Conservation (phyloP, 495 filamentous ascomycete genomes). For the Schizothecium vesticola region DNA sequence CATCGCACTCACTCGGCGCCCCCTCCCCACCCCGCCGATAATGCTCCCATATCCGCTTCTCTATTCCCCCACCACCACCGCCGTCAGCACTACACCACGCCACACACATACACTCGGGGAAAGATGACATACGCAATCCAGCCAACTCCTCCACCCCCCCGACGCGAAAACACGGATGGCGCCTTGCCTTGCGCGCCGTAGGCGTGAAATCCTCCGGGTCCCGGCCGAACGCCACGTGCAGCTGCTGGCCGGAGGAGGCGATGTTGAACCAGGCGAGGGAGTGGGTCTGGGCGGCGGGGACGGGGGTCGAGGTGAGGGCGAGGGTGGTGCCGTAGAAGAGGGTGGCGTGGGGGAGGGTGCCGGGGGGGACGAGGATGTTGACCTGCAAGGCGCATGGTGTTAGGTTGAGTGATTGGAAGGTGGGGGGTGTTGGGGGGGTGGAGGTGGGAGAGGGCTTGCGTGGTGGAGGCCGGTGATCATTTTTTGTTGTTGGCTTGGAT, state of each 20-base stretch:
- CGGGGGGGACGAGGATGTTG: slow-evolving; percentile 53
- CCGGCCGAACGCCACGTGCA: slow-evolving; percentile 50
- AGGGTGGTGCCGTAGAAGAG: slow-evolving; percentile 55
- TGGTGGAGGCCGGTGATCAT: slow-evolving; percentile 59
- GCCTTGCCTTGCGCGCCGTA: slow-evolving; percentile 22
- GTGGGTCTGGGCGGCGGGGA: slow-evolving; percentile 46
- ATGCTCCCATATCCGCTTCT: slow-evolving; percentile 51
- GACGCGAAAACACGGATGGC: slow-evolving; percentile 57
- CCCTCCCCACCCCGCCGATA: slow-evolving; percentile 41
- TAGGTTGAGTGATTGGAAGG: no score
- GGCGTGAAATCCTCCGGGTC: slow-evolving; percentile 36
- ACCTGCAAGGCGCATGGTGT: slow-evolving; percentile 20
- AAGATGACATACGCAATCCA: slow-evolving; percentile 25
- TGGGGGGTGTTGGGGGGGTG: background rate
- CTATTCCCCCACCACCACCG: background rate
- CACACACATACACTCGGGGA: background rate
- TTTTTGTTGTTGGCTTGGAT: background rate
- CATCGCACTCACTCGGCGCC: slow-evolving; percentile 50
- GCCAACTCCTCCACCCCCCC: slow-evolving; percentile 40
- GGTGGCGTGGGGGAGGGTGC: slow-evolving; percentile 47
- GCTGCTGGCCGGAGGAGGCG: slow-evolving; percentile 51
- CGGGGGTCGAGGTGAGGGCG: slow-evolving; percentile 43
- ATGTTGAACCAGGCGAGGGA: slow-evolving; percentile 58
- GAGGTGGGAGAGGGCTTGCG: slow-evolving; percentile 6
- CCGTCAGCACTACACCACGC: no score